phyloP scores from a whole-genome alignment of 768 basidiomycete genomes.

The Leccinellum luteum region DNA sequence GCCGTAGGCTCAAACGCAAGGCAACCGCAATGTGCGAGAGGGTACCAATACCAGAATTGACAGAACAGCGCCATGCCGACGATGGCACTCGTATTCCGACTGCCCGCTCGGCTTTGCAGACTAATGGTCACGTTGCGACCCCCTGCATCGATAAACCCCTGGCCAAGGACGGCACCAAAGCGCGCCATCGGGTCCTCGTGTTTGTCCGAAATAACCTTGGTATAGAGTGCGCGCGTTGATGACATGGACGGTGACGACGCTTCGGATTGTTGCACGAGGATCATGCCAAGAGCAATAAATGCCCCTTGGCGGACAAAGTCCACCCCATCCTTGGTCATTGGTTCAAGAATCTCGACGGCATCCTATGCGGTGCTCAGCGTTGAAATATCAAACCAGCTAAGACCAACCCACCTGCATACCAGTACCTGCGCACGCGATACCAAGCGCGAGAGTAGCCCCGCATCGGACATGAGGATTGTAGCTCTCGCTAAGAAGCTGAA shows the following conservation, averaged over 20 bases:
- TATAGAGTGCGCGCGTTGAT: conserved; percentile 78
- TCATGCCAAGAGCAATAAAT: conserved; percentile 92
- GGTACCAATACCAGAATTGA: conserved; percentile 99
- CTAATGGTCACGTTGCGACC: conserved; percentile 95
- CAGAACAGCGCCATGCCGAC: conserved; percentile 98
- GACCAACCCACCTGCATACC: conserved; percentile 73
- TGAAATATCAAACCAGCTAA: not conserved
- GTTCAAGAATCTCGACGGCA: conserved; percentile 93
- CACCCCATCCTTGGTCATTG: conserved; percentile 96
- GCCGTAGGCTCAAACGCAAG: conserved; percentile 95
- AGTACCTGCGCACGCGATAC: conserved; percentile 96
- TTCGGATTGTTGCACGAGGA: conserved; percentile 95
- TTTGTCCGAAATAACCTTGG: conserved; percentile 90
- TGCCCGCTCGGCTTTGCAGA: conserved; percentile 90
- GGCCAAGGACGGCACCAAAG: conserved; percentile 93
- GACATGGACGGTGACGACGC: conserved; percentile 81
- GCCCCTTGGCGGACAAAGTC: conserved; percentile 99
- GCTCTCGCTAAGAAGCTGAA: conserved; percentile 94
- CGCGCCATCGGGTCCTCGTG: conserved; percentile 99
- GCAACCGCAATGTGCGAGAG: conserved; percentile 88
- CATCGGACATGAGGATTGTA: conserved; percentile 99
- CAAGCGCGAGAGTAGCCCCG: conserved; percentile 93
- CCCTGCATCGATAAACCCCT: conserved; percentile 97
- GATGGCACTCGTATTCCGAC: conserved; percentile 88
- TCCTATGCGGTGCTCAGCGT: conserved; percentile 49